A percentile compares a stretch with the other conserved stretches of the same genome.
These are phyloP conservation scores for Trametes maxima DNA, from an alignment of 768 basidiomycete species.

Conservation along the genomic window DNA sequence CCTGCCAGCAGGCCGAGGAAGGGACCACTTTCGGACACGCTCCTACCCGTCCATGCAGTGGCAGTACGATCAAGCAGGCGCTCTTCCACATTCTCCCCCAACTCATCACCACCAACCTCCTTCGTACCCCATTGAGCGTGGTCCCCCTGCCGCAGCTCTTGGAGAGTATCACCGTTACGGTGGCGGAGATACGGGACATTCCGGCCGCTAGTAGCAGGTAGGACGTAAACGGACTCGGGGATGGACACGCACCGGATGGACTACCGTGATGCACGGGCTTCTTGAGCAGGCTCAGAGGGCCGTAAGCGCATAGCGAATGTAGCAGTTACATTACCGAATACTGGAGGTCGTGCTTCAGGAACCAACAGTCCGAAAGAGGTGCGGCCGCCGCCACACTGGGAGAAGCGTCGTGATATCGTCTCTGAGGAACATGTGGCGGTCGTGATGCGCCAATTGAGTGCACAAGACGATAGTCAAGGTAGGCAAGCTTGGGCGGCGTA, in stretches of 20 bases:
- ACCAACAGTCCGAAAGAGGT: slow-evolving; percentile 1
- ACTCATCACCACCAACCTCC: slow-evolving; percentile 14
- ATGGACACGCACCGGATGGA: slow-evolving; percentile 23
- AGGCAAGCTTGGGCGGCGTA: slow-evolving; percentile 8
- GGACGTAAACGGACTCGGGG: slow-evolving; percentile 20
- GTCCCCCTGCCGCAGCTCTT: slow-evolving; percentile 7
- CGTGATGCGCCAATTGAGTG: slow-evolving; percentile 15
- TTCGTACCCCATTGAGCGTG: slow-evolving; percentile 15
- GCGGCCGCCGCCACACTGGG: slow-evolving; percentile 13
- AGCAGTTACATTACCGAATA: slow-evolving; percentile 7
- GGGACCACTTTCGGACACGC: slow-evolving; percentile 28
- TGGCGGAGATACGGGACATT: slow-evolving; percentile 20
- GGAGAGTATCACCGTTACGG: slow-evolving; percentile 17
- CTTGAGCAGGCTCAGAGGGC: slow-evolving; percentile 17
- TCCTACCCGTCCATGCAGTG: slow-evolving; percentile 29
- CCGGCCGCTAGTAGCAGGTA: slow-evolving; percentile 17
- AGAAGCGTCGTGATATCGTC: background rate
- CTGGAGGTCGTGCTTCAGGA: background rate
- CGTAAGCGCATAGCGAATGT: slow-evolving; percentile 1
- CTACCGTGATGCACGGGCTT: slow-evolving; percentile 2
- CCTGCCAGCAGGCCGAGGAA: slow-evolving; percentile 26
- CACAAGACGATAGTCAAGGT: background rate
- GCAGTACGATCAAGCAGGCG: slow-evolving; percentile 26
- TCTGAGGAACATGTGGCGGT: slow-evolving; percentile 14
- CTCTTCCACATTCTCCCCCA: slow-evolving; percentile 12